phyloP scores from a whole-genome alignment of 2,329 filamentous ascomycete genomes.

The Macroventuria anomochaeta region DNA sequence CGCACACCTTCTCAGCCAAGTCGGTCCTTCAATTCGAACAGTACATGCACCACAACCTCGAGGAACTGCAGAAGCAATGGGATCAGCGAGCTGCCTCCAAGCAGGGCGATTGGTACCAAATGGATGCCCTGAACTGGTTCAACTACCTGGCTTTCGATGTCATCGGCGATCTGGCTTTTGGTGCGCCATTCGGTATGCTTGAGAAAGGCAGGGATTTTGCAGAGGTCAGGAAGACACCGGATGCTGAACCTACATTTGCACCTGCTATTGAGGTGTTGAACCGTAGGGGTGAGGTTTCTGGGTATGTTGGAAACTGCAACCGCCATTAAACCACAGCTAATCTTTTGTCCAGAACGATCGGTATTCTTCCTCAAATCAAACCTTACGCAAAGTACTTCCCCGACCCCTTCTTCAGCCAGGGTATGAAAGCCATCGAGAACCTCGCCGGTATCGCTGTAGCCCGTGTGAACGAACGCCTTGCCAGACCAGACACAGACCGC shows the following conservation, averaged over 20 bases:
- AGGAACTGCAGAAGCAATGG: slow-evolving; percentile 75
- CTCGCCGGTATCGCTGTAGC: slow-evolving; percentile 89
- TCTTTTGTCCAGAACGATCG: slow-evolving; percentile 63
- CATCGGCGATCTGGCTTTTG: slow-evolving; percentile 72
- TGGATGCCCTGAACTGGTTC: slow-evolving; percentile 83
- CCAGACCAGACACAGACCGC: slow-evolving; percentile 62
- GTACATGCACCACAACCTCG: slow-evolving; percentile 82
- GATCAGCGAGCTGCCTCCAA: slow-evolving; percentile 65
- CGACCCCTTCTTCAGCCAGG: slow-evolving; percentile 79
- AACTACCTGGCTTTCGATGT: slow-evolving; percentile 65
- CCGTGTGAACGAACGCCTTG: slow-evolving; percentile 75
- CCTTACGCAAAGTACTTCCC: slow-evolving; percentile 82
- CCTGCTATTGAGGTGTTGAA: slow-evolving; percentile 89
- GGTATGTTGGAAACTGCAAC: slow-evolving; percentile 44
- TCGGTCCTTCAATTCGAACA: slow-evolving; percentile 84
- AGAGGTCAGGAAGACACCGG: slow-evolving; percentile 69
- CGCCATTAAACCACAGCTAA: slow-evolving; percentile 9
- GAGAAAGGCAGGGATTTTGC: slow-evolving; percentile 76
- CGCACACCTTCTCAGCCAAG: slow-evolving; percentile 85
- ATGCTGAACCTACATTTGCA: slow-evolving; percentile 69
- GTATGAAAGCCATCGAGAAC: slow-evolving; percentile 75
- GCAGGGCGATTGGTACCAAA: slow-evolving; percentile 62
- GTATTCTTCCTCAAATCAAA: slow-evolving; percentile 75
- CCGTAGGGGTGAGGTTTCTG: slow-evolving; percentile 83
- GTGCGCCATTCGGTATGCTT: slow-evolving; percentile 83